phyloP scores from a whole-genome alignment of 116 monocot species.

The Cymodocea nodosa region DNA sequence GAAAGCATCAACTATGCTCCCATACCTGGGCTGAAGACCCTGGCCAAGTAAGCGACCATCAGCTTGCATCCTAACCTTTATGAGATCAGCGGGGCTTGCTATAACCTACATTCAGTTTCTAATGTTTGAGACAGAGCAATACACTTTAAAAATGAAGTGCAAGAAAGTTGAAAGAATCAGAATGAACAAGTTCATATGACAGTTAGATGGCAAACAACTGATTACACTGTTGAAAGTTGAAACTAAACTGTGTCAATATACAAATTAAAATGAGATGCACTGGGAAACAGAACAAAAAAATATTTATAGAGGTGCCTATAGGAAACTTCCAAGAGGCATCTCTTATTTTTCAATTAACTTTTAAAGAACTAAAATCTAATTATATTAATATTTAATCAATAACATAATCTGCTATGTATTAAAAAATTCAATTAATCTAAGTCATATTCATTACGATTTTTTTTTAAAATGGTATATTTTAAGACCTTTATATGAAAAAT shows the following conservation, averaged over 20 bases:
- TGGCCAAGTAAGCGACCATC: slow-evolving; percentile 33
- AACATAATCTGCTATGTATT: too few relatives aligned
- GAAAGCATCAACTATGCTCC: slow-evolving; percentile 48
- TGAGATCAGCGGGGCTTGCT: slow-evolving; percentile 82
- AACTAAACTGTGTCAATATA: background rate
- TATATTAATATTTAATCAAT: too few relatives aligned
- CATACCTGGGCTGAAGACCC: slow-evolving; percentile 44
- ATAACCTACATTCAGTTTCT: slow-evolving; percentile 31
- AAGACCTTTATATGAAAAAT: too few relatives aligned
- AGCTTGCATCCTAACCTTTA: slow-evolving; percentile 97
- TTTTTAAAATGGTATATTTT: too few relatives aligned
- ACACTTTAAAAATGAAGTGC: background rate
- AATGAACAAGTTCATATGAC: background rate
- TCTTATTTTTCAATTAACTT: too few relatives aligned
- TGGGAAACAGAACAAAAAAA: background rate
- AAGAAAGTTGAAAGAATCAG: background rate
- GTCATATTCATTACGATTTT: too few relatives aligned
- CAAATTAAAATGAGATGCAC: background rate
- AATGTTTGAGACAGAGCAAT: background rate
- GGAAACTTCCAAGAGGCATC: too few relatives aligned
- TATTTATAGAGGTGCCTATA: too few relatives aligned
- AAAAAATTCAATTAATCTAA: too few relatives aligned
- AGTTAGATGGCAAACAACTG: background rate
- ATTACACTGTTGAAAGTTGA: background rate
- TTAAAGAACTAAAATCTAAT: too few relatives aligned